Conservation (phyloP, 2,329 filamentous ascomycete genomes). For the Ophiostoma perfectum region DNA sequence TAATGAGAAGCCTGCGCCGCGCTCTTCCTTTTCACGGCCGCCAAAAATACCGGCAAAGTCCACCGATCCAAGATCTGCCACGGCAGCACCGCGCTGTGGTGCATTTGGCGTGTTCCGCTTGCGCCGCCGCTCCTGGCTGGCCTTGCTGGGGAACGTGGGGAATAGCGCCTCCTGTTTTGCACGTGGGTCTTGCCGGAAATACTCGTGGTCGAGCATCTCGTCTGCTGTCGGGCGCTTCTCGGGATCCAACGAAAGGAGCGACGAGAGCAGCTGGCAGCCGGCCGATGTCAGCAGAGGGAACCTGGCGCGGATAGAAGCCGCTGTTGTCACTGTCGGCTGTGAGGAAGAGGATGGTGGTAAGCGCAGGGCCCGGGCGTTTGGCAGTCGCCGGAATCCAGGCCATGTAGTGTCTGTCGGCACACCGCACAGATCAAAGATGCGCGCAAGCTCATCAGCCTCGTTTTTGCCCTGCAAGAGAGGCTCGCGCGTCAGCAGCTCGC, state of each 20-base stretch:
- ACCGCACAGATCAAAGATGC: constrained; percentile 85
- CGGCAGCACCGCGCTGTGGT: constrained; percentile 67
- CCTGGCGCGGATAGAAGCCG: constrained; percentile 59
- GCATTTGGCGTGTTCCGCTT: constrained; percentile 73
- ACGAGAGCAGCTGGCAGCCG: constrained; percentile 63
- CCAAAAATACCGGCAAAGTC: constrained; percentile 70
- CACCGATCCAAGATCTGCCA: constrained; percentile 49
- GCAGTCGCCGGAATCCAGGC: constrained; percentile 80
- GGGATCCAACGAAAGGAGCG: constrained; percentile 71
- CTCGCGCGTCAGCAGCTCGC: constrained; percentile 76
- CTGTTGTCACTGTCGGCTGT: constrained; percentile 34
- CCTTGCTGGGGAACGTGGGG: constrained; percentile 93
- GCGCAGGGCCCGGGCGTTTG: constrained; percentile 75
- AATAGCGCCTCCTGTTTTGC: constrained; percentile 91
- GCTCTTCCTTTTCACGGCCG: constrained; percentile 58
- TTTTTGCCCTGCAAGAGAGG: constrained; percentile 83
- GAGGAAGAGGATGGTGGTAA: constrained; percentile 48
- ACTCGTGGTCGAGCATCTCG: constrained; percentile 71
- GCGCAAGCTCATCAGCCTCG: constrained; percentile 82
- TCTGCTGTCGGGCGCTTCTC: constrained; percentile 61
- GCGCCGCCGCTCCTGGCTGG: constrained; percentile 78
- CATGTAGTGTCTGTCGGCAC: constrained; percentile 76
- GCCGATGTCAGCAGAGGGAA: constrained; percentile 78
- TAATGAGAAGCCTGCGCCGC: constrained; percentile 60
- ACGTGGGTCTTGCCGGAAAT: constrained; percentile 83